Evolutionary conservation across 2,329 filamentous ascomycete species (phyloP).

Genomic region (Beauveria caledonica): DNA sequence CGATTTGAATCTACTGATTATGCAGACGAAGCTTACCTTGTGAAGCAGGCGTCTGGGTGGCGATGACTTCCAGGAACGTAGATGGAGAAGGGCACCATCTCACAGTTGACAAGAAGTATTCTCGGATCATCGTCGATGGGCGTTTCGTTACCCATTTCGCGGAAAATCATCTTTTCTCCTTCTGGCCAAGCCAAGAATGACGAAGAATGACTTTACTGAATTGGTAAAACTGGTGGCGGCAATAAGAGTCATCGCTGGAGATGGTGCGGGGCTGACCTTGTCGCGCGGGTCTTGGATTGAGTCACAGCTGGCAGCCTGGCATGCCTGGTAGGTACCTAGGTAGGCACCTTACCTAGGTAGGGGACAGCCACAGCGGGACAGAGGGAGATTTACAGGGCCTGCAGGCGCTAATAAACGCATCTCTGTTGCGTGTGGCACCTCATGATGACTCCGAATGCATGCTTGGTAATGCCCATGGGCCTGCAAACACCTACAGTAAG

Average conservation of each 20-base stretch:
- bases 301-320: constrained; percentile 1
- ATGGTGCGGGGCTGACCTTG: background rate
- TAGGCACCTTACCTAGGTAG: no score
- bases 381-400: background rate
- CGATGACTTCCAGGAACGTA: background rate
- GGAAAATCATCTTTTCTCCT: background rate
- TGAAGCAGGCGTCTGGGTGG: background rate
- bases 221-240: background rate
- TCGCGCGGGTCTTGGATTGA: constrained; percentile 6
- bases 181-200: constrained; percentile 2
- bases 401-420: background rate
- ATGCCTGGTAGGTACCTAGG: no score
- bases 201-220: constrained; percentile 6
- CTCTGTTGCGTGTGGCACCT: background rate
- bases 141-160: background rate
- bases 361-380: background rate
- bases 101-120: no score
- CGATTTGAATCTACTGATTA: background rate
- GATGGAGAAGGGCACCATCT: background rate
- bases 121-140: no score
- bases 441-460: constrained; percentile 2
- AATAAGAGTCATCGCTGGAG: constrained; percentile 7
- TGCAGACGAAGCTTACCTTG: background rate
- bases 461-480: background rate
- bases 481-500: background rate